Percentiles rank a stretch among this genome's conserved stretches.
phyloP scores from a whole-genome alignment of 306 rosid species.

The Cucurbita argyrosperma region DNA sequence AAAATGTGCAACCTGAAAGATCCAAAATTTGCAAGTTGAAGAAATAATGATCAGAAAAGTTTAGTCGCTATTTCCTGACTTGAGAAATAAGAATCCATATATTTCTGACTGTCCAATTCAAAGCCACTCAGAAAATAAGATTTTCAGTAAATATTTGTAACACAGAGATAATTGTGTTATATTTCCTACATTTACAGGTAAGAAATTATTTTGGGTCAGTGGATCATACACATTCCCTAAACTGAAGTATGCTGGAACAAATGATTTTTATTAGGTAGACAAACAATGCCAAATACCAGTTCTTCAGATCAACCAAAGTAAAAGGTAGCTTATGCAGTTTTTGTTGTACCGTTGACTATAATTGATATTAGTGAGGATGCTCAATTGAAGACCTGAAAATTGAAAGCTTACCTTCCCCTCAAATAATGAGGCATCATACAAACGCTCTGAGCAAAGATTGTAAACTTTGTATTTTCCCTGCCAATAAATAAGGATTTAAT shows the following conservation, averaged over 20 bases:
- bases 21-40: constrained; percentile 11
- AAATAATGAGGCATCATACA: constrained; percentile 81
- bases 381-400: not conserved
- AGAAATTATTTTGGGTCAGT: not conserved
- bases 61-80: not conserved
- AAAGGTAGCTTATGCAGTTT: not conserved
- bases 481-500: constrained; percentile 11
- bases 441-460: constrained; percentile 94
- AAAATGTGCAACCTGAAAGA: constrained; percentile 76
- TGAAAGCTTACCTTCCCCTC: constrained; percentile 65
- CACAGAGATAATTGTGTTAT: not conserved
- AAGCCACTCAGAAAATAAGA: not conserved
- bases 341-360: not conserved
- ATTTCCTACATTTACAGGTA: not conserved
- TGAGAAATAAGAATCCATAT: constrained; percentile 10
- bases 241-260: not conserved
- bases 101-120: not conserved
- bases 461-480: constrained; percentile 94
- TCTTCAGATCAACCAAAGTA: constrained; percentile 8
- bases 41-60: not conserved
- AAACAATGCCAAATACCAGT: not conserved
- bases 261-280: not conserved
- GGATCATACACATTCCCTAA: not conserved
- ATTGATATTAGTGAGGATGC: not conserved
- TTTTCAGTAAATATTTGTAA: not conserved